A percentile compares a stretch with the other conserved stretches of the same genome.
phyloP scores from a whole-genome alignment of 139 green algal genomes.

The Eudorina sp. region DNA sequence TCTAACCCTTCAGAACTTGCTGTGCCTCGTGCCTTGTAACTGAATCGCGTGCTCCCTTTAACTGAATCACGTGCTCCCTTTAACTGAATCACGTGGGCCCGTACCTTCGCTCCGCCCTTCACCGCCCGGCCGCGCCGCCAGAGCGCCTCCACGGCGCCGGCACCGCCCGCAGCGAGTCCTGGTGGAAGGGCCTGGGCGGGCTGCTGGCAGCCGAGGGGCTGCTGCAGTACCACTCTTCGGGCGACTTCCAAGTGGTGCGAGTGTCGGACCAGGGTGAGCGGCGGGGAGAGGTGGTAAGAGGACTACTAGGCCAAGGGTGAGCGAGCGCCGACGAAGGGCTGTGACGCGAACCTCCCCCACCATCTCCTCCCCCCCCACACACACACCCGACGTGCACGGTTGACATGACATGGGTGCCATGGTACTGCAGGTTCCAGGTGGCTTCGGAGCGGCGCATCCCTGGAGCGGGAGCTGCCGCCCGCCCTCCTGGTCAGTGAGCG shows the following conservation, averaged over 20 bases:
- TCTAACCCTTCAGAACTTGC: too few species aligned
- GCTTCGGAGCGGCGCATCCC: background rate
- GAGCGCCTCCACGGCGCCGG: conserved; percentile 66
- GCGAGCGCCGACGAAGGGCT: too few species aligned
- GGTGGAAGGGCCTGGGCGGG: conserved; percentile 71
- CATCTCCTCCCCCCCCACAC: background rate
- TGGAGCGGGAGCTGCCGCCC: conserved; percentile 23
- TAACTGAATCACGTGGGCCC: too few species aligned
- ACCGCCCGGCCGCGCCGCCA: conserved; percentile 2
- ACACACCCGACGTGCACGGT: too few species aligned
- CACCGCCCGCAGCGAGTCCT: conserved; percentile 58
- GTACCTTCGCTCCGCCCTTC: background rate
- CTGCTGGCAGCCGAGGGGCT: conserved; percentile 58
- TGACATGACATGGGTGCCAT: too few species aligned
- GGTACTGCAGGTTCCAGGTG: conserved; percentile 25
- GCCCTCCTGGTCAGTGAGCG: conserved; percentile 4
- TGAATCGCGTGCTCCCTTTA: too few species aligned
- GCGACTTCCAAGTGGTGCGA: background rate
- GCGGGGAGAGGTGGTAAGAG: background rate
- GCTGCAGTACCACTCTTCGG: conserved; percentile 25
- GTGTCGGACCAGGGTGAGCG: conserved; percentile 21
- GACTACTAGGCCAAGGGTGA: background rate
- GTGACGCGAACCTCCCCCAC: too few species aligned
- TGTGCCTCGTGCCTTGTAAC: too few species aligned
- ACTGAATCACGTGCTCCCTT: too few species aligned